These are phyloP conservation scores for Chlorophyllum brunneum DNA, from an alignment of 768 basidiomycete genomes.

Conservation along the genomic window DNA sequence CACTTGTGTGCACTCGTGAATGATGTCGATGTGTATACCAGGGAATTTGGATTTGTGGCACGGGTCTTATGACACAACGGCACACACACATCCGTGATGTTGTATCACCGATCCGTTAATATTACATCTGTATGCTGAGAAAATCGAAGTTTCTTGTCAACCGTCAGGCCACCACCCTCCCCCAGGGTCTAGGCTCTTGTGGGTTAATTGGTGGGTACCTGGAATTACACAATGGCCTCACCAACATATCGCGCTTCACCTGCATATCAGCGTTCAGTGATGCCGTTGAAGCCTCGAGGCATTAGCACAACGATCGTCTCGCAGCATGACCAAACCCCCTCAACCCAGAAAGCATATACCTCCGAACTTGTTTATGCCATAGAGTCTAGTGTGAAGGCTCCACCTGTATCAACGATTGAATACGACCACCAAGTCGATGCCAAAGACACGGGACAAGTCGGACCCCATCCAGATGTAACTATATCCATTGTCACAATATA, in stretches of 20 bases:
- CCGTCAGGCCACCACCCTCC: too few species aligned
- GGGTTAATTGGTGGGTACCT: too few species aligned
- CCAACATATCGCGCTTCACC: too few species aligned
- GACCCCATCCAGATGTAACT: too few species aligned
- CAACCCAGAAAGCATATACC: neutral
- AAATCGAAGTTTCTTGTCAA: neutral
- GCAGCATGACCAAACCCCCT: neutral
- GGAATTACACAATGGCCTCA: too few species aligned
- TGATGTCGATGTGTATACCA: neutral
- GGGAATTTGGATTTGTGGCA: neutral
- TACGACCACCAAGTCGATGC: too few species aligned
- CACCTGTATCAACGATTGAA: too few species aligned
- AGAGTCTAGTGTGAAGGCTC: neutral
- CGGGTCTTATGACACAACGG: conserved; percentile 5
- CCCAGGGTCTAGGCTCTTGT: too few species aligned
- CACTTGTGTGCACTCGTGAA: neutral
- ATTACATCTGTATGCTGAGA: neutral
- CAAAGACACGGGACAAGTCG: too few species aligned
- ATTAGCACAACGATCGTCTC: neutral
- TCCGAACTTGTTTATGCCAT: neutral
- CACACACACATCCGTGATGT: neutral
- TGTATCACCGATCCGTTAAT: conserved; percentile 9
- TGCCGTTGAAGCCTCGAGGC: too few species aligned
- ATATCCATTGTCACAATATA: too few species aligned
- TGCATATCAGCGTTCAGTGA: too few species aligned